A percentile compares a stretch with the other conserved stretches of the same genome.
These are phyloP conservation scores for Calycina marina DNA, from an alignment of 2,329 filamentous ascomycete species.

Conservation along the genomic window DNA sequence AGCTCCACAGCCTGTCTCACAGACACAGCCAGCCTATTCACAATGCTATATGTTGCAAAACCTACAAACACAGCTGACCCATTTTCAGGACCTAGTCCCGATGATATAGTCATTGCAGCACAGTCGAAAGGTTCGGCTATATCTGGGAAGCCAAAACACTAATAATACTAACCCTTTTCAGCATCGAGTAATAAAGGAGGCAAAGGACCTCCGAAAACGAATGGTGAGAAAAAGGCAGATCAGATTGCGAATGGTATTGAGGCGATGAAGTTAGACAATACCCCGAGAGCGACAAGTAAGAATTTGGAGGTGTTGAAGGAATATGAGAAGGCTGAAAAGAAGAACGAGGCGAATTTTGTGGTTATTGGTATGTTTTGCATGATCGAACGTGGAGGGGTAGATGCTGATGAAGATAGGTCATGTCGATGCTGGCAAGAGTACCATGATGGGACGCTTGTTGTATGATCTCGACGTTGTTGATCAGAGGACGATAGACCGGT, in stretches of 20 bases:
- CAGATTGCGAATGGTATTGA: constrained; percentile 32
- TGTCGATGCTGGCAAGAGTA: constrained; percentile 95
- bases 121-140: constrained; percentile 70
- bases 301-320: constrained; percentile 76
- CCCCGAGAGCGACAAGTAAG: constrained; percentile 50
- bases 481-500: constrained; percentile 75
- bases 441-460: constrained; percentile 87
- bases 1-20: constrained; percentile 17
- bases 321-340: constrained; percentile 58
- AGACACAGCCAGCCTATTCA: constrained; percentile 17
- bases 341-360: constrained; percentile 78
- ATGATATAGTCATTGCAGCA: constrained; percentile 76
- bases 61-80: constrained; percentile 34
- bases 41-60: constrained; percentile 26
- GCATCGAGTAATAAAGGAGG: constrained; percentile 28
- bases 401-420: constrained; percentile 45
- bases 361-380: constrained; percentile 55
- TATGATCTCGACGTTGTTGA: constrained; percentile 82
- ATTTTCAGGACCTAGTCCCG: constrained; percentile 78
- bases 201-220: constrained; percentile 25
- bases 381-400: constrained; percentile 12
- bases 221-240: constrained; percentile 27
- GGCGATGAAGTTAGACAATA: constrained; percentile 32
- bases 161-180: constrained; percentile 25
- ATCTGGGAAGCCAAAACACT: constrained; percentile 18